Percentiles rank a stretch among this genome's conserved stretches.
Evolutionary conservation across 2,329 filamentous ascomycete genomes (phyloP).

Genomic region (Phaeophleospora eucalypticola): DNA sequence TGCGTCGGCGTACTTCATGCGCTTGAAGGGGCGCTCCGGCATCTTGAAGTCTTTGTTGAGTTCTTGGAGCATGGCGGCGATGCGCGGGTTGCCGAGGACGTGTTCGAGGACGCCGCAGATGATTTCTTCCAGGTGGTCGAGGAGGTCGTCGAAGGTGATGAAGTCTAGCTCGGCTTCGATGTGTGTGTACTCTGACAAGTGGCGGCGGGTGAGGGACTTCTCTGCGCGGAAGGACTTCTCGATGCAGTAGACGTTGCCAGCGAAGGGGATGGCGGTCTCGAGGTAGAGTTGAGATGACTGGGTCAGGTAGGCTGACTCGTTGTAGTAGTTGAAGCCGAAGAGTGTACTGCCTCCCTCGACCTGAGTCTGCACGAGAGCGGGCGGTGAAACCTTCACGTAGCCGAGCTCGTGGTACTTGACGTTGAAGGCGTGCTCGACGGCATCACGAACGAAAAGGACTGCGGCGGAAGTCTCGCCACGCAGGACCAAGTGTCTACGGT

Average conservation of each 20-base stretch:
- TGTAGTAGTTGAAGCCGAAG: constrained; percentile 86
- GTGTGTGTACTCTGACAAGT: constrained; percentile 94
- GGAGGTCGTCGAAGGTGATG: constrained; percentile 85
- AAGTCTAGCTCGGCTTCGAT: constrained; percentile 96
- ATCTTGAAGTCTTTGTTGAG: constrained; percentile 88
- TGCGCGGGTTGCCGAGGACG: constrained; percentile 67
- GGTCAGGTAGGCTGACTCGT: constrained; percentile 85
- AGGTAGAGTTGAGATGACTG: constrained; percentile 97
- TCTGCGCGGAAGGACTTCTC: constrained; percentile 98
- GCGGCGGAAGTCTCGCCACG: constrained; percentile 80
- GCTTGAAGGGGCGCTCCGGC: constrained; percentile 80
- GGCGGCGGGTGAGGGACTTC: constrained; percentile 88
- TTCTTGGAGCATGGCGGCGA: constrained; percentile 69
- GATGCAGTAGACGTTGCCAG: constrained; percentile 96
- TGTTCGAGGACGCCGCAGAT: constrained; percentile 82
- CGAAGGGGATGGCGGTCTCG: constrained; percentile 83
- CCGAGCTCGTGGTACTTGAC: constrained; percentile 71
- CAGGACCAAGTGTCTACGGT: constrained; percentile 79
- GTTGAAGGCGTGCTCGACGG: constrained; percentile 76
- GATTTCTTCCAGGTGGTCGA: constrained; percentile 79
- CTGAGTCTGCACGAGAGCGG: constrained; percentile 90
- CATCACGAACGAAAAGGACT: constrained; percentile 80
- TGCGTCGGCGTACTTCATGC: constrained; percentile 92
- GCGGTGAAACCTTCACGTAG: constrained; percentile 79
- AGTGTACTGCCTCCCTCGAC: constrained; percentile 90